Conservation (phyloP, 768 basidiomycete species). For the Xerocomellus dryophilus region DNA sequence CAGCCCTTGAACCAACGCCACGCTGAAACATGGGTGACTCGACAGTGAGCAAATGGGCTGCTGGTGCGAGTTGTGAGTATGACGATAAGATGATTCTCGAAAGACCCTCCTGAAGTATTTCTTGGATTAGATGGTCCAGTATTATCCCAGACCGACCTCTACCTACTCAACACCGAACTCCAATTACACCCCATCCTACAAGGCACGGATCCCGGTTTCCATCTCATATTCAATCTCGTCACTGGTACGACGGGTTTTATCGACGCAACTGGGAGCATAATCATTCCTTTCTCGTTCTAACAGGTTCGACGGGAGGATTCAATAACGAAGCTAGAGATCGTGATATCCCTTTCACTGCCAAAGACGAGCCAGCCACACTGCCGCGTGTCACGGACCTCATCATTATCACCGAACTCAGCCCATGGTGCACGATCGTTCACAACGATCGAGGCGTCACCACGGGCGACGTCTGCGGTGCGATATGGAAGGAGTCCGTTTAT, state of each 20-base stretch:
- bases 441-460: slow-evolving; percentile 74
- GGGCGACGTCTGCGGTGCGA: slow-evolving; percentile 64
- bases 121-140: slow-evolving; percentile 65
- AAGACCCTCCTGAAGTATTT: background rate
- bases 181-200: slow-evolving; percentile 73
- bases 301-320: slow-evolving; percentile 62
- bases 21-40: slow-evolving; percentile 26
- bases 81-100: background rate
- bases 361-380: slow-evolving; percentile 67
- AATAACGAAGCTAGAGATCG: slow-evolving; percentile 57
- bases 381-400: slow-evolving; percentile 60
- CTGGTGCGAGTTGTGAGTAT: slow-evolving; percentile 38
- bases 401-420: slow-evolving; percentile 58
- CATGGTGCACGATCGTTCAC: slow-evolving; percentile 77
- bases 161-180: slow-evolving; percentile 66
- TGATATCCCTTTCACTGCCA: slow-evolving; percentile 50
- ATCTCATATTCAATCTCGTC: slow-evolving; percentile 68
- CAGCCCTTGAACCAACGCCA: background rate
- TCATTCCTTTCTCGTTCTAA: background rate
- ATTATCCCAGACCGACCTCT: slow-evolving; percentile 76
- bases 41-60: slow-evolving; percentile 34
- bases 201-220: slow-evolving; percentile 46
- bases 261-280: background rate
- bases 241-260: slow-evolving; percentile 45
- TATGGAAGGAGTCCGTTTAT: slow-evolving; percentile 70